Evolutionary conservation across 495 filamentous ascomycete genomes (phyloP).

Genomic region (Podospora pseudoanserina): DNA sequence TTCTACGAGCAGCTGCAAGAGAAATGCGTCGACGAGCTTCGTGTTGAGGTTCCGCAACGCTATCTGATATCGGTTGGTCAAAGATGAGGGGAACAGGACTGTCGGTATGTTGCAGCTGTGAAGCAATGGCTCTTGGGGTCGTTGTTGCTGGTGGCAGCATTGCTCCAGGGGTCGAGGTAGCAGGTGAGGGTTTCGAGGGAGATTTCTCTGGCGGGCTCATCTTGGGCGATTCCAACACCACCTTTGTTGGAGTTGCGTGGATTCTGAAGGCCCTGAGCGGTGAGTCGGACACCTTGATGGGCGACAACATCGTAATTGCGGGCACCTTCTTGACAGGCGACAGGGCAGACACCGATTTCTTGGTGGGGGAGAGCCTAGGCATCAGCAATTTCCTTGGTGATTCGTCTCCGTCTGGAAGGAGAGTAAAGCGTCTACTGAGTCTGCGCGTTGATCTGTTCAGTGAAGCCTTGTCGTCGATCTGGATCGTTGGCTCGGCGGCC

Average conservation of each 20-base stretch:
- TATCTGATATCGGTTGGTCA: slow-evolving; percentile 27
- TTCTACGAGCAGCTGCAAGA: slow-evolving; percentile 28
- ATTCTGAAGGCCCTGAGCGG: slow-evolving; percentile 26
- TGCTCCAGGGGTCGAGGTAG: background rate
- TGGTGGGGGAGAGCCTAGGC: slow-evolving; percentile 21
- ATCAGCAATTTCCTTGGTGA: slow-evolving; percentile 24
- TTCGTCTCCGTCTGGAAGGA: slow-evolving; percentile 20
- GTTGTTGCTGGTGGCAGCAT: background rate
- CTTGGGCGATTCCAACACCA: slow-evolving; percentile 29
- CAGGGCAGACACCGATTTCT: slow-evolving; percentile 10
- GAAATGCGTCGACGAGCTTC: slow-evolving; percentile 30
- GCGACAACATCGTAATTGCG: slow-evolving; percentile 12
- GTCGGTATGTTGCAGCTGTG: slow-evolving; percentile 2
- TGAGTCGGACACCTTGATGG: slow-evolving; percentile 28
- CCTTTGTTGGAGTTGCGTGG: slow-evolving; percentile 28
- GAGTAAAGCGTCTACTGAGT: slow-evolving; percentile 30
- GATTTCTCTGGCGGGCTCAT: slow-evolving; percentile 16
- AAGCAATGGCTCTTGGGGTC: background rate
- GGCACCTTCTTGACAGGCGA: slow-evolving; percentile 26
- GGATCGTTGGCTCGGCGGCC: slow-evolving; percentile 16
- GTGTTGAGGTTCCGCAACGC: slow-evolving; percentile 20
- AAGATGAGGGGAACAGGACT: slow-evolving; percentile 27
- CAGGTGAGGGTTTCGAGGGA: slow-evolving; percentile 23
- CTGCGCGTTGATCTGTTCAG: slow-evolving; percentile 25
- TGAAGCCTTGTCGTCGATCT: slow-evolving; percentile 25